Conservation (phyloP, 306 rosid genomes). For the Glycyrrhiza uralensis region DNA sequence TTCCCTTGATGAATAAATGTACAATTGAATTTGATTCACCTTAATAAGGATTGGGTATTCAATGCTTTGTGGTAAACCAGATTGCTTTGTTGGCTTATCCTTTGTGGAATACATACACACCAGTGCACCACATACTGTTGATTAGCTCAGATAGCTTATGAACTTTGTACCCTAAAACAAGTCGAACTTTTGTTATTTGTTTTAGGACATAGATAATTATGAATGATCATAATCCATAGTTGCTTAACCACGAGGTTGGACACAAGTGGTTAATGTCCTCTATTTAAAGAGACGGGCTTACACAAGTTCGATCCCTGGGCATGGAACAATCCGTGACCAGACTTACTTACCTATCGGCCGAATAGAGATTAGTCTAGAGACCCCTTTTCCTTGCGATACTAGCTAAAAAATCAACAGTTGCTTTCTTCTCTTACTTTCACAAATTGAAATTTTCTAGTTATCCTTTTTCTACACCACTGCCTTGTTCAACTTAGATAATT, state of each 20-base stretch:
- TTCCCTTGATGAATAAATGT: background rate
- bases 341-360: no score
- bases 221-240: background rate
- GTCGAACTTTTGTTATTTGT: background rate
- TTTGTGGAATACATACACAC: background rate
- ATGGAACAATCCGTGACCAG: no score
- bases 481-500: background rate
- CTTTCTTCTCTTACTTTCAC: background rate
- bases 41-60: background rate
- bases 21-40: background rate
- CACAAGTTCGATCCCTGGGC: no score
- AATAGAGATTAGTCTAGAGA: no score
- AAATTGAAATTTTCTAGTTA: background rate
- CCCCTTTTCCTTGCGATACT: no score
- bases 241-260: no score
- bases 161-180: background rate
- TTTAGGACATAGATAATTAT: background rate
- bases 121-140: background rate
- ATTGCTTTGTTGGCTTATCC: background rate
- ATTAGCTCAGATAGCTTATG: background rate
- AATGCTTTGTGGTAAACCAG: background rate
- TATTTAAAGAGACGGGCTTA: no score
- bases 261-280: no score
- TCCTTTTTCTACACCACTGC: background rate
- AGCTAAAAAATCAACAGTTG: background rate